Evolutionary conservation across 1,139 yeast genomes (phyloP), one percentile per base, ranked within the genome.

Genomic region (Pichia sp.): DNA sequence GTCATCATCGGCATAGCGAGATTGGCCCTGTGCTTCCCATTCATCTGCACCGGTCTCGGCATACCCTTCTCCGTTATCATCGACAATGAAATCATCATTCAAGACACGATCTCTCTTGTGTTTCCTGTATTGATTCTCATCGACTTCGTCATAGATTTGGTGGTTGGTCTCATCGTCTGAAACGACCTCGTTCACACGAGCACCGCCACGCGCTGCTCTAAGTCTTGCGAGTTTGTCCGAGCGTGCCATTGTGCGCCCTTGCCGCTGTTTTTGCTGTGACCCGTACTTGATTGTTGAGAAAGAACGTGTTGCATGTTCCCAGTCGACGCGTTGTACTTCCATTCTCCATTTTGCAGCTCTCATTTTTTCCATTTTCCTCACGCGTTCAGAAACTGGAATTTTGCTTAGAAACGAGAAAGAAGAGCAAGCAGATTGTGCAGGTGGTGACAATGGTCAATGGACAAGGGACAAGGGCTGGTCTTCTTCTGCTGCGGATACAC

Each of bases 81-180:
- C 96, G 3, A 86, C 95, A 33, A 91, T 91, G 55, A 91, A 91
- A 54, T 88, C 96, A 53, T 88, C 96, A 45, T 83, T 79, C 62
- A 86, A 68, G 38, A 91, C 66, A 43, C 87, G 86, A 41, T 82
- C 74, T 48, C 94, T 72, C 53, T 84, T 85, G 55, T 77, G 84
- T 46, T 73, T 72, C 47, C 91, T 67, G 59, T 74, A 88, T 22
- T 82, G 77, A 29, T 72, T 78, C 50, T 87, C 95, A 53, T 84
- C 94, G 9, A 87, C 81, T 51, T 84, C 88, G 51, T 88, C 96
- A 56, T 87, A 88, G 40, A 91, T 76, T 31, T 69, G 72, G 17
- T 64, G 69, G 11, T 64, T 63, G 11, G 44, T 65, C 12, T 60
- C 62, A 12, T 61, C 63, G 17, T 59, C 65, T 15, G 52, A 55